Base-by-base conservation (phyloP, 495 filamentous ascomycete genomes). In the Opeltia flavorubescens region DNA sequence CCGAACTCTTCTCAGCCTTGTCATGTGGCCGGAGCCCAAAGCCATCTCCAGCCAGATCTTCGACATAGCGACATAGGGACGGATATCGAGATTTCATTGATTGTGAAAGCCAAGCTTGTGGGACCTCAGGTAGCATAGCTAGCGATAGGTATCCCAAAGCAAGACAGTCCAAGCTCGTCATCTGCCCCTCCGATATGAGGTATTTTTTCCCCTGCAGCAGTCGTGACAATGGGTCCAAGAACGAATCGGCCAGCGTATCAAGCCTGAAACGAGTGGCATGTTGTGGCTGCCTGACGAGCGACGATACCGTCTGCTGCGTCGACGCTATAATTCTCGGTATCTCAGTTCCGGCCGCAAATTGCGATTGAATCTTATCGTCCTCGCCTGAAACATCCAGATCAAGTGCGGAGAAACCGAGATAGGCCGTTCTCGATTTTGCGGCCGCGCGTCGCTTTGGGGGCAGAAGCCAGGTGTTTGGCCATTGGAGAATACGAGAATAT, bases 381-480 rank as follows among this genome's bases (percentile, higher is more conserved):
- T 35, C n/a, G 27, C 46, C 3, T 48, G 31, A 44, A 38, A 66
- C 65, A 52, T 76, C 71, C 4, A 86, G 66, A 58, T 81, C 80
- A 17, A 83, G 63, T 9, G 71, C 69, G 4, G 77, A 77, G 44
- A 95, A 67, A 23, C 81, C 80, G 12, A 95, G 74, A 54, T 85
- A 77, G 26, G 74, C 75, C n/a, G 83, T 88, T 43, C 81, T 75
- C 15, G 61, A 50, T 56, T 80, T 75, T 36, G 86, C 86, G 40
- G 78, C 65, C 31, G 75, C 62, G 47, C 86, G 83, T 23, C 78
- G 63, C 46, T 68, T 66, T 4, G 78, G 78, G 2, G 83, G 84
- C 17, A 85, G 74, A 40, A 80, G 81, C 76, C 85, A 95, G 56
- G 83, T 82, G 43, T 81, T 73, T 7, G 91, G 84, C 69, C 88